Evolutionary conservation across 352 stramenopile genomes (phyloP), one percentile per base, ranked within the genome.

Genomic region (Pythium phragmitis): DNA sequence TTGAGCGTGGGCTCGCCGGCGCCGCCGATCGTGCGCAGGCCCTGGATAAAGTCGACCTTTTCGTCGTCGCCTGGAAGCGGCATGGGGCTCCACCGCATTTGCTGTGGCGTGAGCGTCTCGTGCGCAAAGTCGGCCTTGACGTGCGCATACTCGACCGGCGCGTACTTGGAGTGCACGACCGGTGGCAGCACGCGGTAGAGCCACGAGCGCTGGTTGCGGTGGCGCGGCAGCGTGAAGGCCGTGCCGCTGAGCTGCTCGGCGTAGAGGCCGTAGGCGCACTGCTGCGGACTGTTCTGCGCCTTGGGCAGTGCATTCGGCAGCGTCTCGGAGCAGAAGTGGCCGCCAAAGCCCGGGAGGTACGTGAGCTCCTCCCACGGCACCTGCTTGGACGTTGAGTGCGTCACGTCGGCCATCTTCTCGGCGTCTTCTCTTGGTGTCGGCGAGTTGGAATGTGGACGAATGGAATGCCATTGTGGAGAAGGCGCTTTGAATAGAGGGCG

Each of bases 191-290:
- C 92, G 49, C 95, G 85, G 75, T 99, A 99, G 54, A 98, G 67
- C 96, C 96, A 99, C 45, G 80, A 82, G 76, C 82, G 85, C 61
- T 96, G 81, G 74, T 96, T 96, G 55, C 76, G 87, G 66, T 87
- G 75, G 23, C 96, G 86, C 48, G 96, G 94, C 57, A 96, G 66
- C 26, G 96, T 99, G 81, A 99, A 99, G 30, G 96, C 95, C 52
- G 96, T 98, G 46, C 96, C 96, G 19, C 92, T 98, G 34, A 99
- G 69, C 72, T 99, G 96, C 77, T 99, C 96, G 4, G 96, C 85
- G 62, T 96, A 97, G 39, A 98, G 76, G 8, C 91, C 88, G 59
- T 97, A 97, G 1, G 96, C 81, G 43, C 94, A 98, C 65, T 89
- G 79, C 65, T 98, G 94, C 46, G 96, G 96, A 74, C 94, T 98